A percentile compares a stretch with the other conserved stretches of the same genome.
These are phyloP conservation scores for Plasmodium billcollinsi DNA, from an alignment of 169 alveolate species.

Conservation along the genomic window DNA sequence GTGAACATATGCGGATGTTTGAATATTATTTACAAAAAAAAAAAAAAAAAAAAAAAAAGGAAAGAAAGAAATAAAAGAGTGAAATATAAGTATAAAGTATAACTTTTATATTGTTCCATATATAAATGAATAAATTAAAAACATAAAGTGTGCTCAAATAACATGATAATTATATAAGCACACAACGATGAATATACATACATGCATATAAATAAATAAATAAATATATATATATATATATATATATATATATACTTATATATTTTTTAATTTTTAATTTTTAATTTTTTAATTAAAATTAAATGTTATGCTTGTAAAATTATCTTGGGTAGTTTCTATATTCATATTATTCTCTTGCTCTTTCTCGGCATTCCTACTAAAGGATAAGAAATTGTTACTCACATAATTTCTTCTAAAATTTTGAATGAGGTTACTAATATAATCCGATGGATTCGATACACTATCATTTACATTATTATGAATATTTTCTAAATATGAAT, in stretches of 20 bases:
- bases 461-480: constrained; percentile 3
- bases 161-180: not conserved
- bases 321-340: constrained; percentile 45
- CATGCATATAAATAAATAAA: not conserved
- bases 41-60: not conserved
- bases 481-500: constrained; percentile 6
- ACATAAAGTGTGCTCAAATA: no score
- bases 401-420: constrained; percentile 54
- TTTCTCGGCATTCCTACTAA: constrained; percentile 25
- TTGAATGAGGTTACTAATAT: constrained; percentile 49
- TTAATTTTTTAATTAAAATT: constrained; percentile 37
- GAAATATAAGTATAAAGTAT: not conserved
- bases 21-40: not conserved
- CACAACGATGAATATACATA: not conserved
- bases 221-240: not conserved
- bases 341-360: constrained; percentile 17
- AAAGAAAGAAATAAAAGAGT: not conserved
- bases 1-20: no score
- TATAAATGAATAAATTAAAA: not conserved
- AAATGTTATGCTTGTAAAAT: constrained; percentile 54
- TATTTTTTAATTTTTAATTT: not conserved
- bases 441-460: constrained; percentile 31
- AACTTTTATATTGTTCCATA: not conserved
- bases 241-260: not conserved
- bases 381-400: constrained; percentile 43